phyloP scores from a whole-genome alignment of 1,284 basidiomycete genomes.

The Grifola frondosa region DNA sequence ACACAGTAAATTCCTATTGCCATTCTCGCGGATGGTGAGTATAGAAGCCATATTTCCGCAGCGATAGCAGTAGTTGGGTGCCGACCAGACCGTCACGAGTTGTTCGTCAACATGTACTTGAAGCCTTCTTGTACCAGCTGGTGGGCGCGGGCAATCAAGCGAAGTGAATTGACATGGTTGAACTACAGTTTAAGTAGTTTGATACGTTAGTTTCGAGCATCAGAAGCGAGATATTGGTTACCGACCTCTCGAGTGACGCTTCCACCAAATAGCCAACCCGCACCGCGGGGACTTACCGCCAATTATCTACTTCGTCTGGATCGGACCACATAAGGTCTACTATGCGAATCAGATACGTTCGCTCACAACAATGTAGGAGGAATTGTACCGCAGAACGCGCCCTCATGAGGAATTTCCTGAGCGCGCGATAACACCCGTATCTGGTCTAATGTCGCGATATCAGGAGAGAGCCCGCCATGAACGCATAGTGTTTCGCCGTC shows the following conservation, averaged over 20 bases:
- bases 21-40: slow-evolving; percentile 66
- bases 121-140: slow-evolving; percentile 97
- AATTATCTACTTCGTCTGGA: slow-evolving; percentile 93
- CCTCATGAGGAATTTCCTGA: slow-evolving; percentile 96
- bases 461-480: slow-evolving; percentile 90
- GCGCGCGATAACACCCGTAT: slow-evolving; percentile 88
- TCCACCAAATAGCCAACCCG: slow-evolving; percentile 94
- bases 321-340: slow-evolving; percentile 97
- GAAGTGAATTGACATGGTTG: slow-evolving; percentile 86
- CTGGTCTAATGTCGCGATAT: slow-evolving; percentile 90
- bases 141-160: slow-evolving; percentile 88
- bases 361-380: neutral
- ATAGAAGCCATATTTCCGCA: slow-evolving; percentile 82
- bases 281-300: slow-evolving; percentile 93
- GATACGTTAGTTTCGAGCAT: too few relatives aligned
- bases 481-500: slow-evolving; percentile 91
- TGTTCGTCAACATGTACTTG: slow-evolving; percentile 97
- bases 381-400: slow-evolving; percentile 92
- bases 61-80: slow-evolving; percentile 94
- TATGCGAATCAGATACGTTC: neutral
- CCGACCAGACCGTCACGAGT: slow-evolving; percentile 97
- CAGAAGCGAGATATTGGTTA: slow-evolving; percentile 3
- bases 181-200: slow-evolving; percentile 51
- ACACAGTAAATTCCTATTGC: slow-evolving; percentile 74
- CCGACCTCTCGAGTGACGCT: slow-evolving; percentile 82